Conservation (phyloP, 352 stramenopile genomes). For the Phytophthora kernoviae region DNA sequence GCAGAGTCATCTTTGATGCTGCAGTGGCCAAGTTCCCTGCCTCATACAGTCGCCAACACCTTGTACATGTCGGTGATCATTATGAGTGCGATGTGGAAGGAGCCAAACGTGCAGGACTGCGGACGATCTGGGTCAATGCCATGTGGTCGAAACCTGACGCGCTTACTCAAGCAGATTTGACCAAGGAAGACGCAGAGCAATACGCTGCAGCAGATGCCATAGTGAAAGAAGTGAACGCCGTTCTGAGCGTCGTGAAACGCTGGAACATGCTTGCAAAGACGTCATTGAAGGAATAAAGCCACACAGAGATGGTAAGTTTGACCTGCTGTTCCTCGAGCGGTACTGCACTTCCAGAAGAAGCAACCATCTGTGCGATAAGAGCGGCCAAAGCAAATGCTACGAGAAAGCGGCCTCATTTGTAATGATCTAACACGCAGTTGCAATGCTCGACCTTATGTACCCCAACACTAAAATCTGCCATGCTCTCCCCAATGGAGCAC, state of each 20-base stretch:
- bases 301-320: background rate
- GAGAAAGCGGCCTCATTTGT: constrained; percentile 17
- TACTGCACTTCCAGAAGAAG: background rate
- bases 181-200: constrained; percentile 26
- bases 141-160: constrained; percentile 46
- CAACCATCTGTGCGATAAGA: background rate
- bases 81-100: constrained; percentile 74
- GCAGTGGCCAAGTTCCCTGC: constrained; percentile 45
- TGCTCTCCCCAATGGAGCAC: constrained; percentile 23
- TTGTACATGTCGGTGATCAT: constrained; percentile 81
- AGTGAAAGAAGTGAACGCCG: constrained; percentile 50
- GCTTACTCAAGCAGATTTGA: constrained; percentile 38
- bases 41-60: constrained; percentile 31
- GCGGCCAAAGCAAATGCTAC: background rate
- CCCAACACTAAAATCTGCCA: background rate
- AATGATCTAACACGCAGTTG: constrained; percentile 16
- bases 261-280: constrained; percentile 43
- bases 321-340: constrained; percentile 8
- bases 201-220: constrained; percentile 65
- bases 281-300: background rate
- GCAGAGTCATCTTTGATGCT: constrained; percentile 57
- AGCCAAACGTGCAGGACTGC: constrained; percentile 62
- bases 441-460: too few relatives aligned
- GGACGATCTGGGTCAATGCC: constrained; percentile 72
- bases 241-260: constrained; percentile 45